Base-by-base conservation (phyloP, 805 yeast species). In the Myxozyma neotropica region DNA sequence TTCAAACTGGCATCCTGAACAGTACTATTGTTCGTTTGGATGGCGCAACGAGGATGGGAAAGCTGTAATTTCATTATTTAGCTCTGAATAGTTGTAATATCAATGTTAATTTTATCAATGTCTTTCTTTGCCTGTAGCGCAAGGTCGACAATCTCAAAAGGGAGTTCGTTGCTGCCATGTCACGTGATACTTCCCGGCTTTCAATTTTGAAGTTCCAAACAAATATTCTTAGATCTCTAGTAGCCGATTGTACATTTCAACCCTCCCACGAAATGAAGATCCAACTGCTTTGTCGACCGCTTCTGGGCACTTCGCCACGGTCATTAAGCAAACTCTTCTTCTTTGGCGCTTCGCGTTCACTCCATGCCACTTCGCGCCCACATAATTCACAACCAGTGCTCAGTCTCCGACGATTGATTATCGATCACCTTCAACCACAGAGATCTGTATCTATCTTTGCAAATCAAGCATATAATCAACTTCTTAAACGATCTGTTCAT, bases 11-110 rank as follows among this genome's bases (percentile, higher is more conserved):
- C 12, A 61, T 60, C 23, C 4, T 60, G 10, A 60, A 60, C 24
- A 61, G 64, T 19, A n/a, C 57, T 3, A 43, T 60, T 15, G 44
- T 56, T 19, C 55, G 64, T 5, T 35, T 61, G 4, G 64, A 61
- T 35, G 64, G 64, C 4, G 64, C 64, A 4, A 45, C 64, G 31
- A 29, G 62, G 24, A 45, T 44, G 55, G 58, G 61, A 4, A 59
- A 56, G 38, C 19, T 59, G 44, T 58, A 50, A 47, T 13, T n/a
- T n/a, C 1, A 35, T 27, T 7, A 24, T n/a, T 19, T 19, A 42
- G 17, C 45, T 19, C 23, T 39, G 21, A 15, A 8, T 13, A 7
- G 15, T 17, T 2, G 15, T 2, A 15, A 13, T 39, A 39, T n/a
- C 42, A 38, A 38, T 15, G 42, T 13, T 21, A 38, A 38, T 15